A percentile compares a stretch with the other conserved stretches of the same genome.
These are phyloP conservation scores for Ustilago curta DNA, from an alignment of 1,284 basidiomycete genomes.

Conservation along the genomic window DNA sequence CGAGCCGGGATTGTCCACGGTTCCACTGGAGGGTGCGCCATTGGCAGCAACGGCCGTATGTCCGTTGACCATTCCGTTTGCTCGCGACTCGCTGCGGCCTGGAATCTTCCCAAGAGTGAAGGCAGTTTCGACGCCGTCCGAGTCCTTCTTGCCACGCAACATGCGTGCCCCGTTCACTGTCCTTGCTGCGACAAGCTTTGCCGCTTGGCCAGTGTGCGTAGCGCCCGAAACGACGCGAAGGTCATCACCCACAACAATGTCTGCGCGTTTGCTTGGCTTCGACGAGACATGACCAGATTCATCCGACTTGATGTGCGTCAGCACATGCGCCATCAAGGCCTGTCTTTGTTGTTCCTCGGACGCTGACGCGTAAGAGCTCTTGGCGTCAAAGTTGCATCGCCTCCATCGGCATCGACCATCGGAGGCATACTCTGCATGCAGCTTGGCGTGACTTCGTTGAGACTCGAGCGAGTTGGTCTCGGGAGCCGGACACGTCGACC, in stretches of 20 bases:
- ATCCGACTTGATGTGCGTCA: constrained; percentile 48
- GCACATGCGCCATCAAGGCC: constrained; percentile 39
- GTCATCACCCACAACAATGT: constrained; percentile 32
- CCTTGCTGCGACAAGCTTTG: constrained; percentile 19
- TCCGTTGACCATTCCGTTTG: constrained; percentile 18
- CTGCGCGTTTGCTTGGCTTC: constrained; percentile 2
- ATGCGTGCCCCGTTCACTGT: constrained; percentile 25
- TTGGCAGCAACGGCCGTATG: constrained; percentile 8
- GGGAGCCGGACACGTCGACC: constrained; percentile 55
- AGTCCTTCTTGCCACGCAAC: constrained; percentile 27
- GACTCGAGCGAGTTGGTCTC: constrained; percentile 38
- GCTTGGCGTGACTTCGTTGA: constrained; percentile 50
- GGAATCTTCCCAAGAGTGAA: constrained; percentile 24
- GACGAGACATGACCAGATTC: neutral
- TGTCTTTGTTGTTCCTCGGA: constrained; percentile 14
- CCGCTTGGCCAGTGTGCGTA: constrained; percentile 32
- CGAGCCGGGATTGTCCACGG: constrained; percentile 59
- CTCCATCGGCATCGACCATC: constrained; percentile 60
- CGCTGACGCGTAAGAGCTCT: constrained; percentile 7
- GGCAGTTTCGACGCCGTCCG: constrained; percentile 27
- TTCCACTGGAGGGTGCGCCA: constrained; percentile 44
- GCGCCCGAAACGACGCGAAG: constrained; percentile 30
- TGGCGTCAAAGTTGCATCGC: constrained; percentile 48
- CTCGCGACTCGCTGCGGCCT: neutral
- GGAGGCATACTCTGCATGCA: constrained; percentile 41